A percentile compares a stretch with the other conserved stretches of the same genome.
These are phyloP conservation scores for Stagonosporopsis vannaccii DNA, from an alignment of 2,329 filamentous ascomycete species.

Conservation along the genomic window DNA sequence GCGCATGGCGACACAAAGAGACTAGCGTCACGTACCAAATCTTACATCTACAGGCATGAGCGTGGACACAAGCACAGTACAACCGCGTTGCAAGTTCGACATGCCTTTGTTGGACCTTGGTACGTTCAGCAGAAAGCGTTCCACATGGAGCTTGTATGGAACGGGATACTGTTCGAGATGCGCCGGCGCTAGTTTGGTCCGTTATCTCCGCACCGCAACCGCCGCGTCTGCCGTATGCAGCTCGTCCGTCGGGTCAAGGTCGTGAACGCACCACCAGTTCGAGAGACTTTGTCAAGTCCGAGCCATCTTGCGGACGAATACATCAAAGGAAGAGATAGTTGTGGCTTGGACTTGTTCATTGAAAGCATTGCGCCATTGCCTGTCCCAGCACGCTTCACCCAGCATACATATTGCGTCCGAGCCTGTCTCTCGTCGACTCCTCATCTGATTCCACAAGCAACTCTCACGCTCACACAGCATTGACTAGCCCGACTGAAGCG, in stretches of 20 bases:
- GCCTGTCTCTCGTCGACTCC: neutral
- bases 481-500: neutral
- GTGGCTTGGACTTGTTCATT: neutral
- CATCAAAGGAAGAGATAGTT: neutral
- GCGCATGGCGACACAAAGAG: neutral
- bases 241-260: neutral
- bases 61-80: neutral
- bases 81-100: neutral
- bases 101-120: neutral
- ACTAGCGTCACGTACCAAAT: constrained; percentile 1
- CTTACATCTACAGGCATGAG: neutral
- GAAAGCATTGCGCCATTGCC: neutral
- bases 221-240: neutral
- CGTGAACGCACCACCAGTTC: neutral
- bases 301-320: neutral
- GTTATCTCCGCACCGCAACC: constrained; percentile 4
- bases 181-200: neutral
- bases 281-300: neutral
- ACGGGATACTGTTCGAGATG: neutral
- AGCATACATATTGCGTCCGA: neutral
- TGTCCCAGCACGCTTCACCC: neutral
- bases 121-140: neutral
- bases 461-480: neutral
- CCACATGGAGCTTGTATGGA: neutral
- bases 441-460: neutral